Evolutionary conservation across 2,329 filamentous ascomycete species (phyloP).

Genomic region (Bipolaris victoriae): DNA sequence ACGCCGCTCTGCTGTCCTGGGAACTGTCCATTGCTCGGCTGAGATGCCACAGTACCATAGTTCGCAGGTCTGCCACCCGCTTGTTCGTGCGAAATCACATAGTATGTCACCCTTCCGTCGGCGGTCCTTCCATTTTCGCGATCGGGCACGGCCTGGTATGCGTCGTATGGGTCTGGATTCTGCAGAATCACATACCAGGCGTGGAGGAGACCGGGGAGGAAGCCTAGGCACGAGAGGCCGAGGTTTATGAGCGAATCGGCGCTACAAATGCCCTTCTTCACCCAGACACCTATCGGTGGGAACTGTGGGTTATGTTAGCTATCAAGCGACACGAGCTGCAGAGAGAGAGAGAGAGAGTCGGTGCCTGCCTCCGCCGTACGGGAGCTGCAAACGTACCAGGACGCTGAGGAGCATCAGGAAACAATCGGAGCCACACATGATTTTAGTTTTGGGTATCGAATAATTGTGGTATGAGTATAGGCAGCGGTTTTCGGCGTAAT

Average conservation of each 20-base stretch:
- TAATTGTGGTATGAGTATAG: background rate
- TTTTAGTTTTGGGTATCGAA: conserved; percentile 23
- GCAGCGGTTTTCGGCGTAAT: conserved; percentile 3
- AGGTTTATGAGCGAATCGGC: conserved; percentile 95
- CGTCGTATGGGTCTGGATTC: conserved; percentile 72
- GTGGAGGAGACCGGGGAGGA: conserved; percentile 85
- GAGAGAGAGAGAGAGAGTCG: background rate
- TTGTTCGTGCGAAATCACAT: conserved; percentile 36
- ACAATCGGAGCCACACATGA: conserved; percentile 66
- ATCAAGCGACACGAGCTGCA: background rate
- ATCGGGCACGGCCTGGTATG: conserved; percentile 67
- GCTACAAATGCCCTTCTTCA: conserved; percentile 91
- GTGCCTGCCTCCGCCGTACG: conserved; percentile 19
- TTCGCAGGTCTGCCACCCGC: conserved; percentile 49
- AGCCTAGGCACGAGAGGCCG: conserved; percentile 70
- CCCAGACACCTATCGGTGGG: conserved; percentile 72
- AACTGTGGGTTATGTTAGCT: conserved; percentile 13
- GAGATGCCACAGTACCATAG: conserved; percentile 53
- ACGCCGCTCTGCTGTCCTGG: conserved; percentile 49
- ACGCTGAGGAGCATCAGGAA: conserved; percentile 66
- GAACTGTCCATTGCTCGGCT: conserved; percentile 51
- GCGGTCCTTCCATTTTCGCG: conserved; percentile 54
- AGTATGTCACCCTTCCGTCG: conserved; percentile 33
- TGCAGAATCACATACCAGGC: conserved; percentile 98
- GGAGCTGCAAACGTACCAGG: conserved; percentile 55